A percentile compares a stretch with the other conserved stretches of the same genome.
Evolutionary conservation across 495 filamentous ascomycete species (phyloP).

Genomic region (Penicillium simplicissimum): DNA sequence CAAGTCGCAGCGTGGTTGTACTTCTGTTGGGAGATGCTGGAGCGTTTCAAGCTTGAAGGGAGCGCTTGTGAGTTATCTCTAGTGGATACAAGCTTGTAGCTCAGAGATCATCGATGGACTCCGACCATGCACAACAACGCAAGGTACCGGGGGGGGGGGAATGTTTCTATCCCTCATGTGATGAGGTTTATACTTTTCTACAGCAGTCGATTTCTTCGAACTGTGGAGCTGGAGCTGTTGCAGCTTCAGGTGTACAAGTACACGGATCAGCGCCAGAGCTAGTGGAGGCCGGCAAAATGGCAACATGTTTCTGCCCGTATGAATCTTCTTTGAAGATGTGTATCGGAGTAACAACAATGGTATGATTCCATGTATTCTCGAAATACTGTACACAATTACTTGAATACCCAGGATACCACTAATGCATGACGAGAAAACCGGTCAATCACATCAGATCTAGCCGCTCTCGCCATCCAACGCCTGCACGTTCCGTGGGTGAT

Average conservation of each 20-base stretch:
- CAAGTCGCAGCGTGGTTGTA: slow-evolving; percentile 7
- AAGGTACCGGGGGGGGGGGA: background rate
- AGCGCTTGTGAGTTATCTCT: background rate
- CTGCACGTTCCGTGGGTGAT: slow-evolving; percentile 27
- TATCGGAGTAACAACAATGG: background rate
- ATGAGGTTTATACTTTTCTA: background rate
- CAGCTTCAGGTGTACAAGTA: background rate
- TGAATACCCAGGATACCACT: slow-evolving; percentile 21
- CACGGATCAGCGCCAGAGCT: background rate
- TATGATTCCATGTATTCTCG: background rate
- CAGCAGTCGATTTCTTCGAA: background rate
- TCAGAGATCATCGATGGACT: background rate
- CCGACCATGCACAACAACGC: background rate
- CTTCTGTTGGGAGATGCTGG: slow-evolving; percentile 6
- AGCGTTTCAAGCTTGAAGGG: background rate
- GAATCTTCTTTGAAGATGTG: background rate
- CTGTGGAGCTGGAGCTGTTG: background rate
- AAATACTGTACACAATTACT: background rate
- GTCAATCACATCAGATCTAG: slow-evolving; percentile 34
- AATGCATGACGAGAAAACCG: slow-evolving; percentile 25
- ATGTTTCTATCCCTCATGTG: background rate
- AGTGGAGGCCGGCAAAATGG: background rate
- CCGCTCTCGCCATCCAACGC: slow-evolving; percentile 17
- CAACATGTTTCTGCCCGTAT: slow-evolving; percentile 1
- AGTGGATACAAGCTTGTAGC: background rate